These are phyloP conservation scores for Millerozyma acaciae DNA, from an alignment of 805 yeast species.

Conservation along the genomic window DNA sequence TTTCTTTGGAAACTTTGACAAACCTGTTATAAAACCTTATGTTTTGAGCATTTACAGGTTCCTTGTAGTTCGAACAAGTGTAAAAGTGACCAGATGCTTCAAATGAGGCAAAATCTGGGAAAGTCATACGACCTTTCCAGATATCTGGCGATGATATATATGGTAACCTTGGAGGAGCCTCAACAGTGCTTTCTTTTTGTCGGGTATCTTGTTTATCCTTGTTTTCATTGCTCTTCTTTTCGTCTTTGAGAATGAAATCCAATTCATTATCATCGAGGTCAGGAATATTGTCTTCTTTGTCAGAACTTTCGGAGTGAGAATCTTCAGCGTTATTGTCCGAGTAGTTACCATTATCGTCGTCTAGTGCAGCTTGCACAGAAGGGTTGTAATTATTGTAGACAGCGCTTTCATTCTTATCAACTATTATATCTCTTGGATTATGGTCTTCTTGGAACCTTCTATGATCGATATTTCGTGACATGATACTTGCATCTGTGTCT, in stretches of 20 bases:
- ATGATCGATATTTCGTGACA: conserved; percentile 35
- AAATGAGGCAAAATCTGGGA: conserved; percentile 48
- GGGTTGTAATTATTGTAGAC: conserved; percentile 19
- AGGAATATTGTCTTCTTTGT: conserved; percentile 8
- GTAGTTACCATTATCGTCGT: conserved; percentile 16
- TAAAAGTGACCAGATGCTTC: conserved; percentile 34
- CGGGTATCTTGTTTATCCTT: conserved; percentile 1
- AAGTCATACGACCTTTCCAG: conserved; percentile 48
- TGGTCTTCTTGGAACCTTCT: conserved; percentile 25
- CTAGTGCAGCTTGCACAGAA: conserved; percentile 22
- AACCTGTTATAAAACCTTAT: conserved; percentile 21
- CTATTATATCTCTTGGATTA: conserved; percentile 8
- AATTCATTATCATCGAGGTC: conserved; percentile 33
- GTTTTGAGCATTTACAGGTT: conserved; percentile 14
- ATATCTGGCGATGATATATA: conserved; percentile 13
- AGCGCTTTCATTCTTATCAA: conserved; percentile 5
- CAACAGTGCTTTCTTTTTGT: conserved; percentile 2
- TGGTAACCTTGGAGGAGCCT: conserved; percentile 7
- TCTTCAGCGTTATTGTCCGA: conserved; percentile 7
- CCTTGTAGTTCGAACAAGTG: conserved; percentile 26
- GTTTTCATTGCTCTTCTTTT: conserved; percentile 6
- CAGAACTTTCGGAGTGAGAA: conserved; percentile 8
- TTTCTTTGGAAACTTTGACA: conserved; percentile 24
- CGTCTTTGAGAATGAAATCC: conserved; percentile 26
- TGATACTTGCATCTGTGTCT: conserved; percentile 23